Percentiles rank a stretch among this genome's conserved stretches.
phyloP scores from a whole-genome alignment of 129 eudicot genomes.

The Heracleum sosnowskyi region DNA sequence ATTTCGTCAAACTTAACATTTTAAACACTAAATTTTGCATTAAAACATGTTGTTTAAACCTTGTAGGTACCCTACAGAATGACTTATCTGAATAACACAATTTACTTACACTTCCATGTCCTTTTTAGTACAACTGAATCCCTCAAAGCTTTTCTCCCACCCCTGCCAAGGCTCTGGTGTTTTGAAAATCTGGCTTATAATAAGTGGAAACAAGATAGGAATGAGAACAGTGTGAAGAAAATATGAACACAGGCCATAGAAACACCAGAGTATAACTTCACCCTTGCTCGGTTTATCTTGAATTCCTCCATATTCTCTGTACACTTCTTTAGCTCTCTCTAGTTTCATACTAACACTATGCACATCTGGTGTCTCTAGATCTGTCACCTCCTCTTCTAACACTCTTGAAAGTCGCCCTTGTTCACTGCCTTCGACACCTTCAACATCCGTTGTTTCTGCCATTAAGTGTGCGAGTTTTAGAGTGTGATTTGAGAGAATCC shows the following conservation, averaged over 20 bases:
- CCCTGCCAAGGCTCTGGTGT: constrained; percentile 46
- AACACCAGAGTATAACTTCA: constrained; percentile 61
- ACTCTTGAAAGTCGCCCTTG: constrained; percentile 27
- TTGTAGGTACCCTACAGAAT: not conserved
- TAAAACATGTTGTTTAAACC: not conserved
- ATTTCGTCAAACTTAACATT: not conserved
- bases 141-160: constrained; percentile 42
- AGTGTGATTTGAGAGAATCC: not conserved
- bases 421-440: not conserved
- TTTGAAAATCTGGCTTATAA: constrained; percentile 50
- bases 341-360: constrained; percentile 25
- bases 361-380: constrained; percentile 20
- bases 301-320: constrained; percentile 27
- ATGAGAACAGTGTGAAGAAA: constrained; percentile 66
- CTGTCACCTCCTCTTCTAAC: constrained; percentile 32
- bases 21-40: not conserved
- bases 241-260: constrained; percentile 68
- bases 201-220: constrained; percentile 70
- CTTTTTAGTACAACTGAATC: constrained; percentile 35
- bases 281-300: constrained; percentile 53
- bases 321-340: constrained; percentile 41
- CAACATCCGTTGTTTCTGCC: not conserved
- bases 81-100: not conserved
- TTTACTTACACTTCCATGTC: constrained; percentile 54
- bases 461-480: not conserved